These are phyloP conservation scores for Cupressus sempervirens DNA, from an alignment of 75 land plant species.

Conservation along the genomic window DNA sequence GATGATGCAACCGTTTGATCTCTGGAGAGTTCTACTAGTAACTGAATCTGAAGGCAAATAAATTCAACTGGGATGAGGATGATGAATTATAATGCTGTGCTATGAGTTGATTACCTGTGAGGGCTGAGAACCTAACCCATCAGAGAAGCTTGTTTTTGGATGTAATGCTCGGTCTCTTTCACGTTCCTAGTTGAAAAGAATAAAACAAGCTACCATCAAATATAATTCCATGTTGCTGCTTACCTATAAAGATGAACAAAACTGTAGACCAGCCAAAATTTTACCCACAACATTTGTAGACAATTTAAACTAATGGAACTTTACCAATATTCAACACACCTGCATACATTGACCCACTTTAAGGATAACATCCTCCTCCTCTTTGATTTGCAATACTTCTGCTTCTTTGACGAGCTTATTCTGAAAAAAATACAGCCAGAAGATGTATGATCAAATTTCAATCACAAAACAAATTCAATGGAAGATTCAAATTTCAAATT, in stretches of 20 bases:
- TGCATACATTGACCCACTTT: constrained; percentile 90
- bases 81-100: neutral
- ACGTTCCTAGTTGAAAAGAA: constrained; percentile 47
- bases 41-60: neutral
- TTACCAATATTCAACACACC: constrained; percentile 29
- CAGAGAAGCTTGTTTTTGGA: constrained; percentile 28
- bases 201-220: constrained; percentile 10
- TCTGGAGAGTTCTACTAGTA: neutral
- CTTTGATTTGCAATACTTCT: constrained; percentile 50
- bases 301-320: neutral
- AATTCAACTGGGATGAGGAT: neutral
- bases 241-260: neutral
- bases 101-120: constrained; percentile 31
- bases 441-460: constrained; percentile 2
- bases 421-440: constrained; percentile 29
- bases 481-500: neutral
- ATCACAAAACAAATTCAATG: neutral
- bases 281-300: neutral
- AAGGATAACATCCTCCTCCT: constrained; percentile 77
- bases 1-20: neutral
- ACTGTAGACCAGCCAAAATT: neutral
- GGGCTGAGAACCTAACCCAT: constrained; percentile 22
- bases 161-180: constrained; percentile 47
- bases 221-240: neutral
- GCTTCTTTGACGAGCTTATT: constrained; percentile 66